Conservation (phyloP, 1,284 basidiomycete genomes). For the Coriolopsis trogii region DNA sequence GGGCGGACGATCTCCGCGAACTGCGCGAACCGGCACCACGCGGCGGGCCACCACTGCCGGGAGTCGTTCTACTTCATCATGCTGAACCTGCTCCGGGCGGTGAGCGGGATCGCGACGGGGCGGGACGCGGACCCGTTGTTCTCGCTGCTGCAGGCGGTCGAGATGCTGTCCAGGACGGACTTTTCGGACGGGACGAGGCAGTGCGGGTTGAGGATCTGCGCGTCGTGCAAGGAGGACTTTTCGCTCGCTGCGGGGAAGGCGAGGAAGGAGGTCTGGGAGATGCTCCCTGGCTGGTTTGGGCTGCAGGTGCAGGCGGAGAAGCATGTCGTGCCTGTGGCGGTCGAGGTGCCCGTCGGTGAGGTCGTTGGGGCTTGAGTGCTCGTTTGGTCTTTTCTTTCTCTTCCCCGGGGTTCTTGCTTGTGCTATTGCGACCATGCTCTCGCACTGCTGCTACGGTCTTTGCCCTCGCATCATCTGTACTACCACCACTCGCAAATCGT, state of each 20-base stretch:
- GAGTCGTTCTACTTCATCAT: conserved; percentile 77
- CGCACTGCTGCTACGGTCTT: background rate
- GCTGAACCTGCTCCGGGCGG: conserved; percentile 67
- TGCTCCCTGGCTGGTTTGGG: conserved; percentile 69
- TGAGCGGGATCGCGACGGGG: conserved; percentile 70
- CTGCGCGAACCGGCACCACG: conserved; percentile 44
- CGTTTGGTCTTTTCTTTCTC: background rate
- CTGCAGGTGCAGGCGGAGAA: conserved; percentile 29
- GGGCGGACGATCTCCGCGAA: conserved; percentile 48
- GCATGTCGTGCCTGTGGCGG: background rate
- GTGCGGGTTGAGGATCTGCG: conserved; percentile 63
- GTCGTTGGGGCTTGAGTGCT: background rate
- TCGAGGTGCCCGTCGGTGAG: background rate
- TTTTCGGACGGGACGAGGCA: conserved; percentile 63
- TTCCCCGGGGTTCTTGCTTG: background rate
- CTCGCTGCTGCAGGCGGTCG: conserved; percentile 64
- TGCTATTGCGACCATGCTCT: background rate
- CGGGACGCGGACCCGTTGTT: conserved; percentile 74
- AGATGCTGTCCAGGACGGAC: conserved; percentile 71
- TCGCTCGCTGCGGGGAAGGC: conserved; percentile 50
- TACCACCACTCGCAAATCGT: background rate
- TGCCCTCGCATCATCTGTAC: background rate
- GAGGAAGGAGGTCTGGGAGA: conserved; percentile 64
- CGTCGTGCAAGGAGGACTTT: conserved; percentile 64
- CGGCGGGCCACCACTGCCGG: conserved; percentile 44